Conservation (phyloP, 208 protist genomes). For the Leishmania tarentolae region DNA sequence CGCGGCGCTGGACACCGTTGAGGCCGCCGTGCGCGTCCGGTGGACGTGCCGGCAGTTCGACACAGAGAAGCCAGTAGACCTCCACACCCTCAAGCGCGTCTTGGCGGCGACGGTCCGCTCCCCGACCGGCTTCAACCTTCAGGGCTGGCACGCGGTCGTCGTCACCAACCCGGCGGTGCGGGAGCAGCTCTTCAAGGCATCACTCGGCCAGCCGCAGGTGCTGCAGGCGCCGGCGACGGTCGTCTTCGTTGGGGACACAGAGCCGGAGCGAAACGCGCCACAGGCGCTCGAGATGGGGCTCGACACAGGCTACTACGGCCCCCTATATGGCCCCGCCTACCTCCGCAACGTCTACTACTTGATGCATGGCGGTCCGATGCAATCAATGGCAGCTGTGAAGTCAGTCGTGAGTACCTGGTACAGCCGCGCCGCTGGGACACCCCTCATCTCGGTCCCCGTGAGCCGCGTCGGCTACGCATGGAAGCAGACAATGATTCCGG, state of each 20-base stretch:
- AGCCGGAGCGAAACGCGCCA: slow-evolving; percentile 65
- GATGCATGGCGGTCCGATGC: slow-evolving; percentile 64
- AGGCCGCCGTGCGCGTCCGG: slow-evolving; percentile 39
- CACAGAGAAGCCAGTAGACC: slow-evolving; percentile 35
- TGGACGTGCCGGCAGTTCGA: slow-evolving; percentile 72
- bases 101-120: slow-evolving; percentile 58
- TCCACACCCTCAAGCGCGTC: slow-evolving; percentile 42
- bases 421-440: slow-evolving; percentile 47
- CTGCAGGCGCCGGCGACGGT: slow-evolving; percentile 68
- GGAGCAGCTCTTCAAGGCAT: slow-evolving; percentile 47
- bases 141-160: slow-evolving; percentile 87
- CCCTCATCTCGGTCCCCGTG: slow-evolving; percentile 70
- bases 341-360: slow-evolving; percentile 77
- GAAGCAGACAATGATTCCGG: slow-evolving; percentile 91
- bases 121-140: slow-evolving; percentile 85
- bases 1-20: slow-evolving; percentile 19
- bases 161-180: slow-evolving; percentile 51
- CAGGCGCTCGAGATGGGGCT: slow-evolving; percentile 67
- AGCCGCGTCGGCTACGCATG: slow-evolving; percentile 77
- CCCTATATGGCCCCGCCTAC: slow-evolving; percentile 52
- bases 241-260: slow-evolving; percentile 76
- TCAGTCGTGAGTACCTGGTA: slow-evolving; percentile 56
- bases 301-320: slow-evolving; percentile 50
- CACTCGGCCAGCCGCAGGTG: slow-evolving; percentile 74
- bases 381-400: slow-evolving; percentile 58